These are phyloP conservation scores for Yamadazyma spencermartinsiae DNA, from an alignment of 1,139 yeast species.

Conservation along the genomic window DNA sequence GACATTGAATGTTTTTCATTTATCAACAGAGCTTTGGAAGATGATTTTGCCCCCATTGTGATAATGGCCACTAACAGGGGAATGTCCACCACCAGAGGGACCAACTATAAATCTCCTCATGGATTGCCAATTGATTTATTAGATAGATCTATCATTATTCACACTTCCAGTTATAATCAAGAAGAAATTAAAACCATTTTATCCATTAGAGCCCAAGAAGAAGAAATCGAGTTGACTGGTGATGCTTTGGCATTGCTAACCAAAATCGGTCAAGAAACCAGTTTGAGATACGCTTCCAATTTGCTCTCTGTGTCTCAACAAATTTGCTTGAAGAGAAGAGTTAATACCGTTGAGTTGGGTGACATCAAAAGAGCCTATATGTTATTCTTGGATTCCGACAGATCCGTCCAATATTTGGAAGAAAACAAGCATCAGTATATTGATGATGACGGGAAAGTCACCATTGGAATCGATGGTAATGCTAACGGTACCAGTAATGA, in stretches of 20 bases:
- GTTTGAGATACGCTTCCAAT: slow-evolving; percentile 90
- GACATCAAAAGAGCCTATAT: slow-evolving; percentile 89
- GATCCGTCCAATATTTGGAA: slow-evolving; percentile 81
- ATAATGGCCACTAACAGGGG: slow-evolving; percentile 99
- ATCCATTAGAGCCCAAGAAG: slow-evolving; percentile 92
- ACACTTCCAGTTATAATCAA: slow-evolving; percentile 72
- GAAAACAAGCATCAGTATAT: slow-evolving; percentile 68
- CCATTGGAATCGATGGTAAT: slow-evolving; percentile 35
- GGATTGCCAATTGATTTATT: slow-evolving; percentile 93
- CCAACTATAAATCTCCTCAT: slow-evolving; percentile 92
- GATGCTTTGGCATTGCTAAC: slow-evolving; percentile 91
- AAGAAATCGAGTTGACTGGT: slow-evolving; percentile 80
- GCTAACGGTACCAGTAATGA: slow-evolving; percentile 7
- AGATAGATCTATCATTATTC: slow-evolving; percentile 91
- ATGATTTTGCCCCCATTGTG: slow-evolving; percentile 94
- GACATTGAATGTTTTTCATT: slow-evolving; percentile 97
- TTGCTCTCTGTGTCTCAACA: slow-evolving; percentile 87
- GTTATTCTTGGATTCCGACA: slow-evolving; percentile 81
- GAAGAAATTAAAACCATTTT: slow-evolving; percentile 86
- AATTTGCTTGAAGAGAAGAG: slow-evolving; percentile 79
- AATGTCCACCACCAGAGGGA: slow-evolving; percentile 86
- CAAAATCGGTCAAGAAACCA: slow-evolving; percentile 89
- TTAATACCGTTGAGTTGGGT: slow-evolving; percentile 65
- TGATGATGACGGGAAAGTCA: slow-evolving; percentile 69
- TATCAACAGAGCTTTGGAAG: slow-evolving; percentile 94